A percentile compares a stretch with the other conserved stretches of the same genome.
These are phyloP conservation scores for Colletotrichum tofieldiae DNA, from an alignment of 2,329 filamentous ascomycete species.

Conservation along the genomic window DNA sequence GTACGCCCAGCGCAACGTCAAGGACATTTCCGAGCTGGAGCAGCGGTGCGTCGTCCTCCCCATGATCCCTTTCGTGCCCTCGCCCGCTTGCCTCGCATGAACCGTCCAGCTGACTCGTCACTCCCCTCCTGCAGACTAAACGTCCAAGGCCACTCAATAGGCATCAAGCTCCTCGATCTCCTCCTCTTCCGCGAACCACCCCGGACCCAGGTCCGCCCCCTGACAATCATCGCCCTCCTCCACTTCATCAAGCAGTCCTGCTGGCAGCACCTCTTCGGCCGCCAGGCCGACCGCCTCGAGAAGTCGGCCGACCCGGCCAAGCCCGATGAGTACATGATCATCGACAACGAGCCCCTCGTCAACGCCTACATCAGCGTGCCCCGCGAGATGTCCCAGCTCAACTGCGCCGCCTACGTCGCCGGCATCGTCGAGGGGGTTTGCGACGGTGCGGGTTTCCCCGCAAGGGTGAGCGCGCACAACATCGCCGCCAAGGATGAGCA, in stretches of 20 bases:
- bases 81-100: conserved; percentile 28
- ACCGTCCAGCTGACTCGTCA: background rate
- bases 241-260: conserved; percentile 95
- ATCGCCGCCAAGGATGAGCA: conserved; percentile 73
- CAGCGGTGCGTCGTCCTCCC: conserved; percentile 74
- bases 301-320: conserved; percentile 86
- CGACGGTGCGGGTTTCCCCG: conserved; percentile 91
- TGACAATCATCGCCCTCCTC: conserved; percentile 90
- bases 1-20: conserved; percentile 92
- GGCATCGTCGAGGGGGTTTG: conserved; percentile 97
- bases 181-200: conserved; percentile 87
- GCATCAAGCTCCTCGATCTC: conserved; percentile 94
- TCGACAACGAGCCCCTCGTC: conserved; percentile 96
- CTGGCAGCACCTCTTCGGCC: conserved; percentile 93
- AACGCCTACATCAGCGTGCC: conserved; percentile 95
- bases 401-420: conserved; percentile 95
- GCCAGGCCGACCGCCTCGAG: conserved; percentile 93
- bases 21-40: conserved; percentile 93
- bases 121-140: conserved; percentile 76
- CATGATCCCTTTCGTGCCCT: background rate
- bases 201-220: conserved; percentile 81
- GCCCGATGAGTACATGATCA: conserved; percentile 98
- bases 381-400: conserved; percentile 95
- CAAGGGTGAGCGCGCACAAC: conserved; percentile 90
- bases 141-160: conserved; percentile 92